Evolutionary conservation across 441 rosid genomes (phyloP), one percentile per base, ranked within the genome.

Genomic region (Manihot esculenta): DNA sequence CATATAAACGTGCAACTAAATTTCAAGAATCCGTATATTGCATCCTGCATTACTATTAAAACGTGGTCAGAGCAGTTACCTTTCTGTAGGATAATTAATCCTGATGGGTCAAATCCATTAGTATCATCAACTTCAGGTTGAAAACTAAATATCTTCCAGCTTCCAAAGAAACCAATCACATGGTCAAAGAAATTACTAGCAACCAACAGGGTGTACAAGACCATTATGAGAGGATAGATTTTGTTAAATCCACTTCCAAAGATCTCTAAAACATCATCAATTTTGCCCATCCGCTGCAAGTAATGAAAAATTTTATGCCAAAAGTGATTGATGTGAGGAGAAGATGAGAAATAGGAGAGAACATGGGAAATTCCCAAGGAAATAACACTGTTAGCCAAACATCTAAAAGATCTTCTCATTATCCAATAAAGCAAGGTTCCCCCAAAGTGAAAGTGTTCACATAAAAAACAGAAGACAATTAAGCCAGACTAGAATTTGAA

Each of bases 201-300:
- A 69, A 96, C 93, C 84, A 95, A 77, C 67, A 93, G 67, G 45
- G 99, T 93, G 82, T 91, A 96, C 33, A 90, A 72, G 82, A 96
- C 99, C 98, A 96, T 96, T 70, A 96, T 84, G 70, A 96, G 97
- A n/a, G 99, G 99, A 83, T 91, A 96, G 30, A 96, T 93, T 79
- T 84, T 89, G 82, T 93, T 93, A 82, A 96, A 90, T 20, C 83
- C 91, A 68, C 83, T 74, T 63, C 98, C 98, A 64, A 93, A 89
- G 60, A 93, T 81, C 35, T 98, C 89, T 72, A 96, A 89, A 58
- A 94, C 92, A 47, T 82, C 84, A 79, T 93, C 94, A 26, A 96
- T 93, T 74, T 82, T 89, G 24, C 97, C 98, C 98, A 93, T 96
- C 72, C 89, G 86, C 99, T 96, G 96, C 82, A 87, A 74, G 54